Conservation (phyloP, 805 yeast species). For the Kluyveromyces nonfermentans region DNA sequence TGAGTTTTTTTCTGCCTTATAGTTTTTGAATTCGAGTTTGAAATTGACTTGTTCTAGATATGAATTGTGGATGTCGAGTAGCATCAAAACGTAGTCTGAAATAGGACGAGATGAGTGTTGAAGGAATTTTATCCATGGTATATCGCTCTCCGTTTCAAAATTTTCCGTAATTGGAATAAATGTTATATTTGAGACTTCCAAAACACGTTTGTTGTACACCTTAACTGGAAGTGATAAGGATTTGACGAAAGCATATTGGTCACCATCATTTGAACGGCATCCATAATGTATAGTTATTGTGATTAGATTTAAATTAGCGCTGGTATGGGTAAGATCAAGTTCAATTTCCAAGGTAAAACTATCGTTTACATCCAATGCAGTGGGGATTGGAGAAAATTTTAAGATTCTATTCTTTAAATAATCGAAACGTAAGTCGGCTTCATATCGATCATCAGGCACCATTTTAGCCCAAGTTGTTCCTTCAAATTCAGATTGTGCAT, state of each 20-base stretch:
- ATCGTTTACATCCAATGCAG: slow-evolving; percentile 17
- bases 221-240: slow-evolving; percentile 19
- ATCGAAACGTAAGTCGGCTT: slow-evolving; percentile 18
- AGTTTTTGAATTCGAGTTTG: slow-evolving; percentile 28
- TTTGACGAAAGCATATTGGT: slow-evolving; percentile 15
- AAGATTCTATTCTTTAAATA: slow-evolving; percentile 17
- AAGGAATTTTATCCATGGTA: slow-evolving; percentile 25
- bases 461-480: slow-evolving; percentile 24
- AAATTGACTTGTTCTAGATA: slow-evolving; percentile 54
- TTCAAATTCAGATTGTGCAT: slow-evolving; percentile 18
- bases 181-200: slow-evolving; percentile 65
- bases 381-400: slow-evolving; percentile 12
- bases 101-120: slow-evolving; percentile 17
- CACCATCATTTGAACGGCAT: slow-evolving; percentile 9
- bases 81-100: slow-evolving; percentile 50
- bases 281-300: slow-evolving; percentile 24
- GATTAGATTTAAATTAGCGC: slow-evolving; percentile 16
- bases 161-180: slow-evolving; percentile 45
- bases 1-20: slow-evolving; percentile 12
- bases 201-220: slow-evolving; percentile 40
- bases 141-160: slow-evolving; percentile 14
- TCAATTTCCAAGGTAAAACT: slow-evolving; percentile 16
- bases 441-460: slow-evolving; percentile 21
- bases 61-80: slow-evolving; percentile 71
- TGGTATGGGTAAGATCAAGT: slow-evolving; percentile 16